Percentiles rank a stretch among this genome's conserved stretches.
These are phyloP conservation scores for Apiotrichum gamsii DNA, from an alignment of 1,284 basidiomycete genomes.

Conservation along the genomic window DNA sequence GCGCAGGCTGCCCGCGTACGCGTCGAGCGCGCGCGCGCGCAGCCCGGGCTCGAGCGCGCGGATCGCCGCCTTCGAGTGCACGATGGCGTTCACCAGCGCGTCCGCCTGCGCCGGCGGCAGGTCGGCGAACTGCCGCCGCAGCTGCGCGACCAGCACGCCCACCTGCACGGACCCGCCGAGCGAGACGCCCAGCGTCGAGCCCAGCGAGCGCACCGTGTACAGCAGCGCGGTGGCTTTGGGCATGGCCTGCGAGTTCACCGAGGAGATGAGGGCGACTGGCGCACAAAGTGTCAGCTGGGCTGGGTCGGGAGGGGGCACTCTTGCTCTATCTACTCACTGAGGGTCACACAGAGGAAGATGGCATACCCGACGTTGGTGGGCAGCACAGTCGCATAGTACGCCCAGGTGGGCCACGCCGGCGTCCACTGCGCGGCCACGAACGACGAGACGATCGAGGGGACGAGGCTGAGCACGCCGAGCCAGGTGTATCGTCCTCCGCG, in stretches of 20 bases:
- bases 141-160: conserved; percentile 27
- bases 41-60: conserved; percentile 21
- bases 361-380: conserved; percentile 44
- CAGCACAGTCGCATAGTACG: conserved; percentile 40
- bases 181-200: conserved; percentile 42
- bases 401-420: conserved; percentile 31
- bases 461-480: conserved; percentile 35
- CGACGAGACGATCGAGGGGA: conserved; percentile 28
- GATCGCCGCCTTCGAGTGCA: conserved; percentile 45
- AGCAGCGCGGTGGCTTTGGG: conserved; percentile 46
- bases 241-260: conserved; percentile 41
- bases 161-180: conserved; percentile 42
- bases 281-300: too few species aligned
- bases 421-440: conserved; percentile 38
- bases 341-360: conserved; percentile 38
- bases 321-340: conserved; percentile 26
- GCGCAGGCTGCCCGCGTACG: conserved; percentile 35
- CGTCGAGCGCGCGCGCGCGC: conserved; percentile 28
- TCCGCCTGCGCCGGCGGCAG: conserved; percentile 3
- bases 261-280: conserved; percentile 40
- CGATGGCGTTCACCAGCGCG: conserved; percentile 32
- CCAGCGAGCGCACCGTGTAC: conserved; percentile 44
- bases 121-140: conserved; percentile 15
- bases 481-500: conserved; percentile 33
- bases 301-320: too few species aligned